Evolutionary conservation across 768 basidiomycete genomes (phyloP), one percentile per base, ranked within the genome.

Genomic region (Artomyces pyxidatus): DNA sequence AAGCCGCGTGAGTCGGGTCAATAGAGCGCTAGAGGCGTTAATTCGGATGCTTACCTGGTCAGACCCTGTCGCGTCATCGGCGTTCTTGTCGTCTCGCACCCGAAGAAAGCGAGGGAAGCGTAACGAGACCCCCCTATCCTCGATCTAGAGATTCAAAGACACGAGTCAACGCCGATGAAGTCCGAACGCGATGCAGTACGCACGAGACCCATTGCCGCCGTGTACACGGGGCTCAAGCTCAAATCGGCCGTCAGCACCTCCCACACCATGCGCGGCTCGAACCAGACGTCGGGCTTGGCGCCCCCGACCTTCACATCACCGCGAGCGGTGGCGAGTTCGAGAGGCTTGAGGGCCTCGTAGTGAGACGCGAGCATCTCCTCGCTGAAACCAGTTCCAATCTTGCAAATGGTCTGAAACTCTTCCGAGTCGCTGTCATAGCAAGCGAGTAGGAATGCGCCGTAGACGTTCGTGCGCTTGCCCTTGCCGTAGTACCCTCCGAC

Each of bases 321-420:
- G 42, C 89, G 77, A 45, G 77, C 74, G 49, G 81, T 83, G 17
- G 69, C 70, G 39, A 73, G 67, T 69, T 88, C 90, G 30, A 93
- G 74, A 12, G 90, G 83, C 54, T 87, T 83, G 23, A 99, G 75
- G 3, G 76, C 70, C n/a, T 87, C 79, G 65, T 85, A 86, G 59
- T 95, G 89, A 14, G 75, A 67, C 60, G 86, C 81, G 28, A 99
- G 66, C 50, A 78, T 75, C 62, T 98, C 96, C 59, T 99, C 96
- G 49, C 86, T 88, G 70, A 99, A 98, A 1, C 96, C 96, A 0
- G 96, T 99, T 8, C 96, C 96, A 57, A 99, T 96, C 66, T 99
- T 99, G 77, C 96, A 98, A 45, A 98, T 92, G 4, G 94, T 93
- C 61, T 99, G 96, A 63, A 78, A 98, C 62, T 89, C 88, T 65